Evolutionary conservation across 352 stramenopile genomes (phyloP).

Genomic region (Elongisporangium undulatum): DNA sequence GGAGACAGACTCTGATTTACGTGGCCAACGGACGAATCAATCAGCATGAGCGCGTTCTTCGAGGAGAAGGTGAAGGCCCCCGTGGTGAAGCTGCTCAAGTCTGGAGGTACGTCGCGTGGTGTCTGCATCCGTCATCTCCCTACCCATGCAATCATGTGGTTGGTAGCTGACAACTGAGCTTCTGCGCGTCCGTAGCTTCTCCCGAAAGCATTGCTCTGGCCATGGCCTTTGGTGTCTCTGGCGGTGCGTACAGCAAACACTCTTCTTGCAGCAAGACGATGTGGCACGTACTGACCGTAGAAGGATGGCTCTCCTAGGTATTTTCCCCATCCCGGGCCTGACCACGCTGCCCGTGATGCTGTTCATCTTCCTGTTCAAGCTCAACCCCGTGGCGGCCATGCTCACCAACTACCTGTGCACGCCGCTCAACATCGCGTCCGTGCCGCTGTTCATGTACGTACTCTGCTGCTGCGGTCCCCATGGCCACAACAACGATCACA

Average conservation of each 20-base stretch:
- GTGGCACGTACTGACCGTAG: too few relatives aligned
- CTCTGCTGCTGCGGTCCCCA: background rate
- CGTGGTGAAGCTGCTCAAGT: constrained; percentile 70
- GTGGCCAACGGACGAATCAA: too few relatives aligned
- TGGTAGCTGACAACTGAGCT: too few relatives aligned
- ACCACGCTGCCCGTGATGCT: constrained; percentile 73
- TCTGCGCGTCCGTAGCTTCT: constrained; percentile 31
- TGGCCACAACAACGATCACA: constrained; percentile 1
- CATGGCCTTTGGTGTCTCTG: constrained; percentile 75
- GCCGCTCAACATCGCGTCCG: constrained; percentile 69
- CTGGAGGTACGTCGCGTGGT: constrained; percentile 52
- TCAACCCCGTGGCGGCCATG: constrained; percentile 80
- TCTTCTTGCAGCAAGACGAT: too few relatives aligned
- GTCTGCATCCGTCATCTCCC: too few relatives aligned
- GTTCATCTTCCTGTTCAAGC: constrained; percentile 71
- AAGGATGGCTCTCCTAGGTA: constrained; percentile 16
- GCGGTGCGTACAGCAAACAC: constrained; percentile 32
- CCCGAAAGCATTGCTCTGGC: constrained; percentile 67
- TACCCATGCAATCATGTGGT: too few relatives aligned
- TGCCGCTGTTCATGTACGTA: constrained; percentile 77
- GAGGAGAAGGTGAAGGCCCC: constrained; percentile 71
- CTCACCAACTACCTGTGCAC: constrained; percentile 81
- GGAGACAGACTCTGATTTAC: too few relatives aligned
- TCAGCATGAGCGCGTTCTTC: constrained; percentile 35
- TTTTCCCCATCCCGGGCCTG: constrained; percentile 76